These are phyloP conservation scores for Pichia cabralensis DNA, from an alignment of 805 yeast genomes.

Conservation along the genomic window DNA sequence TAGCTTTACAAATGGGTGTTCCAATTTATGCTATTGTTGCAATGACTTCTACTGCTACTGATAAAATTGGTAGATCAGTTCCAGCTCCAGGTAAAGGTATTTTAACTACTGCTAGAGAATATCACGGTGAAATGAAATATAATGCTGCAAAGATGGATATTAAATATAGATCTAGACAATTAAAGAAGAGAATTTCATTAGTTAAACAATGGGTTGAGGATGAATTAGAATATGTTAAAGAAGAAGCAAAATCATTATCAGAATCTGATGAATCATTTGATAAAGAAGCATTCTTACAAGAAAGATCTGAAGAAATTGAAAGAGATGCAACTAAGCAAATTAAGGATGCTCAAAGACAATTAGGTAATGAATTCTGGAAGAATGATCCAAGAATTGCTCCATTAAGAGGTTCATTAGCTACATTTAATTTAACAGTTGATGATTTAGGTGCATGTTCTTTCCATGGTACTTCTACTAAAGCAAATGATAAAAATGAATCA, in stretches of 20 bases:
- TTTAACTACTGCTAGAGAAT: conserved; percentile 94
- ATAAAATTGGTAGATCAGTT: conserved; percentile 96
- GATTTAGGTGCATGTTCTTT: conserved; percentile 94
- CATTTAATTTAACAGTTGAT: conserved; percentile 86
- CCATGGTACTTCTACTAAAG: conserved; percentile 99
- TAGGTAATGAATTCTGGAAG: conserved; percentile 93
- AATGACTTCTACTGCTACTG: conserved; percentile 92
- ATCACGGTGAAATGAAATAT: conserved; percentile 70
- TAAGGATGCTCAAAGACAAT: conserved; percentile 79
- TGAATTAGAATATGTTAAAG: conserved; percentile 61
- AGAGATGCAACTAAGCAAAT: conserved; percentile 80
- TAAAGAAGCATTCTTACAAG: conserved; percentile 48
- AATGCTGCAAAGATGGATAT: conserved; percentile 76
- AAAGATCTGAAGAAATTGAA: conserved; percentile 79
- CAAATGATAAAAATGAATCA: conserved; percentile 97
- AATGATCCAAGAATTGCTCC: conserved; percentile 93
- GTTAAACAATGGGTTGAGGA: conserved; percentile 76
- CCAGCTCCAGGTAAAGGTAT: conserved; percentile 99
- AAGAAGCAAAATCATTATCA: conserved; percentile 53
- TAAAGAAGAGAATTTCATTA: conserved; percentile 67
- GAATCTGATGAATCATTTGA: conserved; percentile 40
- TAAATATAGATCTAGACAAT: conserved; percentile 88
- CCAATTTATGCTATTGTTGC: conserved; percentile 96
- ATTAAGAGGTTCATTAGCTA: conserved; percentile 91
- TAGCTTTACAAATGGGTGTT: conserved; percentile 97